Conservation (phyloP, 2,329 filamentous ascomycete genomes). For the Venturia asperata region DNA sequence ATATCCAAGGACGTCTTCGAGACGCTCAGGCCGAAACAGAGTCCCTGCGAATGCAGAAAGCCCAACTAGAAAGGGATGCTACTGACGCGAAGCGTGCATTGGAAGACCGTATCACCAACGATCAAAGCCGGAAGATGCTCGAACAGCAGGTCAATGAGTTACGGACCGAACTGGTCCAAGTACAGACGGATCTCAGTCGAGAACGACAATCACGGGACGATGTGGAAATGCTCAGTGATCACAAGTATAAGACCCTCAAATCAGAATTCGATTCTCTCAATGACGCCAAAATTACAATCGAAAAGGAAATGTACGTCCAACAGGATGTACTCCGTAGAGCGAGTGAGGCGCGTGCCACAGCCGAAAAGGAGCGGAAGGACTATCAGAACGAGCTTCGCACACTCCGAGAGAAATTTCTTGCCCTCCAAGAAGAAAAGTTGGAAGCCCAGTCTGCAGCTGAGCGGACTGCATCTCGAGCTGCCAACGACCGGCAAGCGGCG, state of each 20-base stretch:
- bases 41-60: slow-evolving; percentile 75
- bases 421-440: slow-evolving; percentile 77
- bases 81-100: slow-evolving; percentile 80
- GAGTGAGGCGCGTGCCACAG: slow-evolving; percentile 69
- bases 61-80: slow-evolving; percentile 79
- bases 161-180: slow-evolving; percentile 75
- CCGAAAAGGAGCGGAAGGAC: slow-evolving; percentile 83
- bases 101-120: slow-evolving; percentile 81
- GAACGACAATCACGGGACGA: slow-evolving; percentile 93
- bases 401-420: slow-evolving; percentile 73
- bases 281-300: slow-evolving; percentile 92
- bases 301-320: slow-evolving; percentile 94
- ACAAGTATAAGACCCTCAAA: slow-evolving; percentile 74
- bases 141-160: slow-evolving; percentile 82
- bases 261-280: slow-evolving; percentile 82
- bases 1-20: slow-evolving; percentile 65
- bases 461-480: slow-evolving; percentile 66
- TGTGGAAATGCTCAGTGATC: slow-evolving; percentile 81
- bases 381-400: slow-evolving; percentile 78
- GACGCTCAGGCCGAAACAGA: slow-evolving; percentile 84
- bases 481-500: slow-evolving; percentile 71
- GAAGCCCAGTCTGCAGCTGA: slow-evolving; percentile 77
- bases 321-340: slow-evolving; percentile 84
- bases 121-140: slow-evolving; percentile 74
- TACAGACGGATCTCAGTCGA: slow-evolving; percentile 80